A percentile compares a stretch with the other conserved stretches of the same genome.
These are phyloP conservation scores for Pseudogymnoascus sp. DNA, from an alignment of 2,329 filamentous ascomycete genomes.

Conservation along the genomic window DNA sequence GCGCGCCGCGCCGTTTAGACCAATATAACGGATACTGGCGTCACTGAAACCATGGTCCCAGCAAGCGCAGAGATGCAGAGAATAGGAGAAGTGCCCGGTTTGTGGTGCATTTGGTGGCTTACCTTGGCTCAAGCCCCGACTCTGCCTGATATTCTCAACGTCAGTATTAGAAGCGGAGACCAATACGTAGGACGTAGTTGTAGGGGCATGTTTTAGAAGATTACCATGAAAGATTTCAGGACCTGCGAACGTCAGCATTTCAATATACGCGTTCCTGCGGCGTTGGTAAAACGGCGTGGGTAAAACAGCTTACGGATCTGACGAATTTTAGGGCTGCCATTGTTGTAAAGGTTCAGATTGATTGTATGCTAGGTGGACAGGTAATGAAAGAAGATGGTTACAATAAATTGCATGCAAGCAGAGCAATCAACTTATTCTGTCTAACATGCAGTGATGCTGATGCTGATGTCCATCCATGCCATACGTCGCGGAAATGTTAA, in stretches of 20 bases:
- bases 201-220: conserved; percentile 5
- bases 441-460: neutral
- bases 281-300: neutral
- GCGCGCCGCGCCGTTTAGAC: neutral
- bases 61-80: neutral
- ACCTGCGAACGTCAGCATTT: conserved; percentile 45
- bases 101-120: conserved; percentile 18
- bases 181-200: neutral
- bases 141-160: conserved; percentile 34
- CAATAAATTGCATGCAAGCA: neutral
- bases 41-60: neutral
- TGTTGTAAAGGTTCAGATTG: conserved; percentile 9
- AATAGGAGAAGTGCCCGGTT: conserved; percentile 5
- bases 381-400: neutral
- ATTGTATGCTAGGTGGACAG: neutral
- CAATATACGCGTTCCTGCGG: conserved; percentile 10
- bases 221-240: conserved; percentile 70
- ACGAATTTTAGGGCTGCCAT: conserved; percentile 56
- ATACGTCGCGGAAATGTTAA: neutral
- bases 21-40: neutral
- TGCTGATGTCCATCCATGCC: neutral
- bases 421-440: neutral
- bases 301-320: conserved; percentile 44
- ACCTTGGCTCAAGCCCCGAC: conserved; percentile 87
- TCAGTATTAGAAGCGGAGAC: neutral